Conservation (phyloP, 805 yeast genomes). For the Metschnikowia koreensis region DNA sequence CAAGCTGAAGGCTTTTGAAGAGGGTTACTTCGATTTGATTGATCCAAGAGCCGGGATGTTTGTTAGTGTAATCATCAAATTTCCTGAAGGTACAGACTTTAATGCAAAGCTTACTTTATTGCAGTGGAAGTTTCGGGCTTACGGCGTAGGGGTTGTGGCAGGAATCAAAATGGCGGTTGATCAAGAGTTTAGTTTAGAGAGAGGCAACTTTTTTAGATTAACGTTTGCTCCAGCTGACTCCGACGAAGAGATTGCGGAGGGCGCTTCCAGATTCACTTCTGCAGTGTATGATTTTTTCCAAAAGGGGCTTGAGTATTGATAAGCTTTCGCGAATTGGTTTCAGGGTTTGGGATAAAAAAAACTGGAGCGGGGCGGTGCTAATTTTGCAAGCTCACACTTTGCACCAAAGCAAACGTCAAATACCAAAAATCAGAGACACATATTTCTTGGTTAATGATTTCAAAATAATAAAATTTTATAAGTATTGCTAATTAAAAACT, state of each 20-base stretch:
- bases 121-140: constrained; percentile 16
- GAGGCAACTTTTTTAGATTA: constrained; percentile 18
- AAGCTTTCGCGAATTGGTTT: neutral
- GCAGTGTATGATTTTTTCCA: constrained; percentile 16
- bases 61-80: constrained; percentile 14
- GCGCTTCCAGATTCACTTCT: constrained; percentile 10
- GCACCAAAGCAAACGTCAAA: neutral
- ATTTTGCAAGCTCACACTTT: neutral
- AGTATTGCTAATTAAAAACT: too few species aligned
- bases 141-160: constrained; percentile 12
- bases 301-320: constrained; percentile 13
- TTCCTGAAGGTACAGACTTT: constrained; percentile 13
- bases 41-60: constrained; percentile 29
- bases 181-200: constrained; percentile 12
- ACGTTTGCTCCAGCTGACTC: constrained; percentile 30
- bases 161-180: constrained; percentile 24
- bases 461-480: too few species aligned
- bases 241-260: constrained; percentile 16
- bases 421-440: too few species aligned
- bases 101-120: constrained; percentile 9
- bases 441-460: too few species aligned
- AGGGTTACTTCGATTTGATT: constrained; percentile 20
- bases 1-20: constrained; percentile 21
- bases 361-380: neutral
- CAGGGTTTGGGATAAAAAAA: neutral